Evolutionary conservation across 805 yeast genomes (phyloP), one percentile per base, ranked within the genome.

Genomic region (Ogataea neopini): DNA sequence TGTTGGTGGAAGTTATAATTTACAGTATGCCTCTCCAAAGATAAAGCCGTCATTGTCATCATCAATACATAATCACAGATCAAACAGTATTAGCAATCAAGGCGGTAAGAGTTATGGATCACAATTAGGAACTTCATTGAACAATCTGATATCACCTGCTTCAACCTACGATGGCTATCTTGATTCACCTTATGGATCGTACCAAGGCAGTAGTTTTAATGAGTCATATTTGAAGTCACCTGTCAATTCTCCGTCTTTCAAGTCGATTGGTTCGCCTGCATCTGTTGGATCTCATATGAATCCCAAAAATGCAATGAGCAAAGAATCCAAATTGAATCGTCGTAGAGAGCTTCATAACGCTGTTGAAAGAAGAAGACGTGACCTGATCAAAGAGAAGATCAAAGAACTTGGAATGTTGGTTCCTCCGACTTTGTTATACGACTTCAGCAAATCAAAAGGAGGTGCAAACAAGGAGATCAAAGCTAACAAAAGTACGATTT

Each of bases 321-420:
- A 80, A 59, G 95, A 86, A 44, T 89, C 85, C 49, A 86, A 86
- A 60, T 64, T 86, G 45, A 79, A 81, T 51, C 76, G 96, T 52
- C 76, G 96, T 52, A 72, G 96, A 50, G 96, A 90, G 62, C 84
- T 89, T 52, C 98, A 91, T 66, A 91, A 91, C 62, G 96, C 96
- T 1, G 97, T 91, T 4, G 98, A 91, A 66, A 77, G 97, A 58
- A 76, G 96, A 57, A 77, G 98, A 61, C 76, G 98, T 52, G 98
- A 92, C 64, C 74, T 88, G 57, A 91, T 91, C 60, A 90, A 91
- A 63, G 95, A 87, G 60, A 82, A 88, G 58, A 90, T 91, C 52
- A 85, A 86, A 62, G 96, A 88, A 57, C 71, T 91, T 58, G 92
- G 96, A 1, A 68, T 77, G 19, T 72, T 91, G 41, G 86, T 91